These are phyloP conservation scores for Aquilaria agallochum DNA, from an alignment of 441 rosid genomes.

Conservation along the genomic window DNA sequence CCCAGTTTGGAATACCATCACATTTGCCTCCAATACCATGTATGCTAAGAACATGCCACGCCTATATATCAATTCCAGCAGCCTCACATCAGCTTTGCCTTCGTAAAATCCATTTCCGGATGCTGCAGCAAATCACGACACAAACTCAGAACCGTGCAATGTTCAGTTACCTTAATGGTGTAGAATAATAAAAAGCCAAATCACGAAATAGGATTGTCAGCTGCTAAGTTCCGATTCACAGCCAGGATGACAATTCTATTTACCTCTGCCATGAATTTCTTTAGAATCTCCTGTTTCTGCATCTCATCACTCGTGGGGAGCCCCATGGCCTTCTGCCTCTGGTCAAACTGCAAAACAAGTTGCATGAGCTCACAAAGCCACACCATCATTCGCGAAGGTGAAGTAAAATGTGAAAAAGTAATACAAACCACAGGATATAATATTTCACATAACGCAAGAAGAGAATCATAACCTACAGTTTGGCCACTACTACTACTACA, in stretches of 20 bases:
- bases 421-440: too few relatives aligned
- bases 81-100: slow-evolving; percentile 49
- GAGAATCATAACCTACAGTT: too few relatives aligned
- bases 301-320: slow-evolving; percentile 93
- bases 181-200: too few relatives aligned
- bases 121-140: slow-evolving; percentile 43
- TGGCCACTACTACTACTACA: too few relatives aligned
- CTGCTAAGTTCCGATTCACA: too few relatives aligned
- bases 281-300: slow-evolving; percentile 88
- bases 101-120: slow-evolving; percentile 92
- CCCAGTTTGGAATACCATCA: too few relatives aligned
- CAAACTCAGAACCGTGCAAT: too few relatives aligned
- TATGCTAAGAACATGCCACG: too few relatives aligned
- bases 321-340: slow-evolving; percentile 95
- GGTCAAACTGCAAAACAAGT: slow-evolving; percentile 66
- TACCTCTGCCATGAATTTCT: slow-evolving; percentile 95
- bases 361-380: not conserved
- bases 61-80: not conserved
- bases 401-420: not conserved
- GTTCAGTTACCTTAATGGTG: too few relatives aligned
- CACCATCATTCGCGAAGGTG: too few relatives aligned
- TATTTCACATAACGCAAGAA: not conserved
- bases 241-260: not conserved
- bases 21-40: too few relatives aligned
- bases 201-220: too few relatives aligned